A percentile compares a stretch with the other conserved stretches of the same genome.
Conservation (phyloP, 208 protist species). For the Trypanosomatidae sp. region DNA sequence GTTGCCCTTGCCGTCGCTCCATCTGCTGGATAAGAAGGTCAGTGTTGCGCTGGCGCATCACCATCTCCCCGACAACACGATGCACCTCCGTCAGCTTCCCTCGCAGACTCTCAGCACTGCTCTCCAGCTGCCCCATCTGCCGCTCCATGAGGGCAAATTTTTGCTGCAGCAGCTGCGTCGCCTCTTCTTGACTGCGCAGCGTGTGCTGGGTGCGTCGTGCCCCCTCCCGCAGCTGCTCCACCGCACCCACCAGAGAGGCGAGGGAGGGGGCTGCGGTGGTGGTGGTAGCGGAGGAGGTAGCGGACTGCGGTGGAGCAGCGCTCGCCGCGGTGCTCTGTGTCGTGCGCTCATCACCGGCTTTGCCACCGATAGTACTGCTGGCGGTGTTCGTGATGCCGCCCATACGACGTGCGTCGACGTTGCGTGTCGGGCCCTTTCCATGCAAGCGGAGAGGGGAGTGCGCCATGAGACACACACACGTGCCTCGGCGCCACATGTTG, state of each 20-base stretch:
- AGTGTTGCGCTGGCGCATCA: constrained; percentile 53
- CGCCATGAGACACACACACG: too few relatives aligned
- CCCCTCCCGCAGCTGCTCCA: constrained; percentile 30
- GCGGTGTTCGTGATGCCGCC: too few relatives aligned
- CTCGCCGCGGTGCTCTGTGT: too few relatives aligned
- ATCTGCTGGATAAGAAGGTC: constrained; percentile 70
- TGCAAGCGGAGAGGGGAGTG: too few relatives aligned
- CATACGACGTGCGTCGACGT: too few relatives aligned
- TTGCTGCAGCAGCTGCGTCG: constrained; percentile 35
- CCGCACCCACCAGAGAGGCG: not conserved
- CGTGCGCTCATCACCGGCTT: too few relatives aligned
- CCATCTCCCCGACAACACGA: constrained; percentile 47
- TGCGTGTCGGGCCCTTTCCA: too few relatives aligned
- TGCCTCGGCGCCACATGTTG: too few relatives aligned
- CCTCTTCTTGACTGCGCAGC: constrained; percentile 25
- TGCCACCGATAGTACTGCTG: too few relatives aligned
- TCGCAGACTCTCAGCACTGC: constrained; percentile 29
- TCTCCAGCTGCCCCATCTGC: constrained; percentile 47
- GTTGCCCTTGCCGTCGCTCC: constrained; percentile 51
- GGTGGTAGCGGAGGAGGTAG: not conserved
- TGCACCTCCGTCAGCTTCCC: constrained; percentile 38
- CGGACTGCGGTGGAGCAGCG: too few relatives aligned
- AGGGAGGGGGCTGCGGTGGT: not conserved
- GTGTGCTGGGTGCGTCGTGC: constrained; percentile 24
- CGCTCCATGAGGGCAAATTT: constrained; percentile 50